These are phyloP conservation scores for Zygotorulaspora chibaensis DNA, from an alignment of 805 yeast genomes.

Conservation along the genomic window DNA sequence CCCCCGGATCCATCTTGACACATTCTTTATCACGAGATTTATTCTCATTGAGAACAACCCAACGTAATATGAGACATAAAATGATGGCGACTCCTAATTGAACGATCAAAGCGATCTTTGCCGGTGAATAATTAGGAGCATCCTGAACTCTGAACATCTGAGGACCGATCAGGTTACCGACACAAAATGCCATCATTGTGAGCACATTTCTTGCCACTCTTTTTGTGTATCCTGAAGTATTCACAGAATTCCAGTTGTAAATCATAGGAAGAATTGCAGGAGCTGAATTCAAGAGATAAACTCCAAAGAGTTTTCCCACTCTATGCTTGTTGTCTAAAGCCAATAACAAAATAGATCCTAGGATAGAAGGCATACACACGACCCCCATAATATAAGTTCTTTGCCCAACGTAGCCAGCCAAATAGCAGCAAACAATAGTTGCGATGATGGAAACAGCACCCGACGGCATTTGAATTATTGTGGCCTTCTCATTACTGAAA, in stretches of 20 bases:
- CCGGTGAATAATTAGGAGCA: conserved; percentile 43
- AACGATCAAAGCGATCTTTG: conserved; percentile 28
- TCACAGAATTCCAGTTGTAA: conserved; percentile 10
- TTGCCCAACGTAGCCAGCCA: conserved; percentile 5
- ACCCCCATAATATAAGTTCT: conserved; percentile 3
- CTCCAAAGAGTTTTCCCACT: conserved; percentile 8
- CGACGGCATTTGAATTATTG: conserved; percentile 45
- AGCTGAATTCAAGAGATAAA: conserved; percentile 8
- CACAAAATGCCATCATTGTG: conserved; percentile 42
- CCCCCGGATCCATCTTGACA: neutral
- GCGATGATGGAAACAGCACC: conserved; percentile 37
- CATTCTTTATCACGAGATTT: conserved; percentile 6
- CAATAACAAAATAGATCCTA: conserved; percentile 1
- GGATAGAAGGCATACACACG: conserved; percentile 4
- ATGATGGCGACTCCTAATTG: conserved; percentile 6
- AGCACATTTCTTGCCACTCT: conserved; percentile 45
- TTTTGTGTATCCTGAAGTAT: conserved; percentile 40
- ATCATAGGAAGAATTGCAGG: conserved; percentile 11
- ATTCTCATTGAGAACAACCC: conserved; percentile 6
- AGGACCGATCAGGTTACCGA: conserved; percentile 54
- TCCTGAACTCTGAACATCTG: conserved; percentile 50
- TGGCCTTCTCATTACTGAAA: conserved; percentile 39
- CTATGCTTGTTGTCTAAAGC: neutral
- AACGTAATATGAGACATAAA: conserved; percentile 4
- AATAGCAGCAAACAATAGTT: conserved; percentile 1